A percentile compares a stretch with the other conserved stretches of the same genome.
Conservation (phyloP, 495 filamentous ascomycete genomes). For the Penicillium taxi region DNA sequence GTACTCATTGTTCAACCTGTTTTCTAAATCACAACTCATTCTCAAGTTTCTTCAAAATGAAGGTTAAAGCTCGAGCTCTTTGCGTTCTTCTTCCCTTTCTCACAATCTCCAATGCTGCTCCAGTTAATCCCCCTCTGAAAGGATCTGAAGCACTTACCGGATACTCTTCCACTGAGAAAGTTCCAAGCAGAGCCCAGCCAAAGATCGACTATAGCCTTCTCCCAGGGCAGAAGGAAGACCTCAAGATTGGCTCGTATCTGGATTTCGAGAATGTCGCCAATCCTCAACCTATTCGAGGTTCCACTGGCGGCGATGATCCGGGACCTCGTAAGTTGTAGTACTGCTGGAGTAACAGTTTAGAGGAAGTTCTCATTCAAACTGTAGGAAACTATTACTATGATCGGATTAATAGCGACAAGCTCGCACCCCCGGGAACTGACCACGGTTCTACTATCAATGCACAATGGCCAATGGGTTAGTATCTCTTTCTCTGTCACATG, state of each 20-base stretch:
- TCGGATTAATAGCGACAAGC: constrained; percentile 55
- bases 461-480: constrained; percentile 60
- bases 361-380: no score
- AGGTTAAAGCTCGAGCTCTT: no score
- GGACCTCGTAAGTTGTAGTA: no score
- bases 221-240: constrained; percentile 49
- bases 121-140: no score
- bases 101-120: no score
- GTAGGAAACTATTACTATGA: constrained; percentile 54
- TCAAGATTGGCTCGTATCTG: constrained; percentile 51
- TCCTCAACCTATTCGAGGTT: constrained; percentile 63
- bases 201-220: constrained; percentile 37
- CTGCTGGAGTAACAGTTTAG: no score
- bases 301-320: constrained; percentile 49
- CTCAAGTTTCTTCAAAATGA: no score
- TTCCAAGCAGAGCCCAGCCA: constrained; percentile 23
- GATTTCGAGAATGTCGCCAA: constrained; percentile 54
- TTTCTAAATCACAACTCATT: no score
- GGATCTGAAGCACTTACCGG: constrained; percentile 28
- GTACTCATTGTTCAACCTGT: no score
- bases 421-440: constrained; percentile 61
- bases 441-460: constrained; percentile 54
- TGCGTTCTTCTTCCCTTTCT: no score
- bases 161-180: constrained; percentile 29
- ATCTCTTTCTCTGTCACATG: neutral